These are phyloP conservation scores for Coemansia sp. DNA, from an alignment of 192 early-diverging fungal species.

Conservation along the genomic window DNA sequence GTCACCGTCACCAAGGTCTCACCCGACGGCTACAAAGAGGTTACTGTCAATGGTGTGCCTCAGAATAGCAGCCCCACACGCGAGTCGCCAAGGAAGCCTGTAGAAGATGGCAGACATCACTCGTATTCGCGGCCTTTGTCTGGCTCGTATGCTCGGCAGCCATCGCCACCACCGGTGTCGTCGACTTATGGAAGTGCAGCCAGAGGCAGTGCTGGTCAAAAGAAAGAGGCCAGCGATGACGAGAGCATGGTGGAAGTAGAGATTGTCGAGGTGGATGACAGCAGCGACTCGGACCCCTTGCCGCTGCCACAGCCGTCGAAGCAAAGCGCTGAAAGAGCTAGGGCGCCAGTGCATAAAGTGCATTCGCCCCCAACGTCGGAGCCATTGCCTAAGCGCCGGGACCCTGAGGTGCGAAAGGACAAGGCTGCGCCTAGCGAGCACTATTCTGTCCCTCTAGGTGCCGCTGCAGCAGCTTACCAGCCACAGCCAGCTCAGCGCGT, in stretches of 20 bases:
- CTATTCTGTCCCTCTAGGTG: not conserved
- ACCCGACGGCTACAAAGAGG: slow-evolving; percentile 45
- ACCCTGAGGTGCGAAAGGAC: not conserved
- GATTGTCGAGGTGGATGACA: slow-evolving; percentile 35
- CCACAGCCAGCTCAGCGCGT: not conserved
- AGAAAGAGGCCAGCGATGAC: slow-evolving; percentile 4
- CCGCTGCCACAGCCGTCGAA: not conserved
- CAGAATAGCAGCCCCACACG: slow-evolving; percentile 14
- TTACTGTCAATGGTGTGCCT: slow-evolving; percentile 50
- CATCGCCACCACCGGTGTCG: slow-evolving; percentile 8
- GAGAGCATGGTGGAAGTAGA: slow-evolving; percentile 44
- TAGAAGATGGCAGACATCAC: not conserved
- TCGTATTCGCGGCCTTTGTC: slow-evolving; percentile 4
- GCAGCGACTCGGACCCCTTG: slow-evolving; percentile 3
- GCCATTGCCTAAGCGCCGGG: slow-evolving; percentile 18
- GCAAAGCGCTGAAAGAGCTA: not conserved
- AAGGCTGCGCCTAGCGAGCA: not conserved
- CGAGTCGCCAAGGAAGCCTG: slow-evolving; percentile 21
- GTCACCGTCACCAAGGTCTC: slow-evolving; percentile 45
- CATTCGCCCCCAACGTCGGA: not conserved
- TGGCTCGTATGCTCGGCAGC: slow-evolving; percentile 9
- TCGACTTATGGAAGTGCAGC: slow-evolving; percentile 5
- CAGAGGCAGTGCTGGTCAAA: not conserved
- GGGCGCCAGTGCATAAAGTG: slow-evolving; percentile 7
- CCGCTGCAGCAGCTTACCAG: not conserved